phyloP scores from a whole-genome alignment of 257 asterid species.

The Primulina tabacum region DNA sequence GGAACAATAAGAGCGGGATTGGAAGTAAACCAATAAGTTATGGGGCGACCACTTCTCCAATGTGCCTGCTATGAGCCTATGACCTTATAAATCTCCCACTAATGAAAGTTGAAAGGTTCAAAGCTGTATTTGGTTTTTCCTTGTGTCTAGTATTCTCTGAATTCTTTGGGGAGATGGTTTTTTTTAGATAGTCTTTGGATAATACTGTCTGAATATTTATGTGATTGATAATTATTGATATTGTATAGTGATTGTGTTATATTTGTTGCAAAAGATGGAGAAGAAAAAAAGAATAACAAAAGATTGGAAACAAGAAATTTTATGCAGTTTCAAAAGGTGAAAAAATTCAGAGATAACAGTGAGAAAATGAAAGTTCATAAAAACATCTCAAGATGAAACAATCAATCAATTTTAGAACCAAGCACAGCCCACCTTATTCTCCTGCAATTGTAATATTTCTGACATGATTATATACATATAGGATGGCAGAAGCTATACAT shows the following conservation, averaged over 20 bases:
- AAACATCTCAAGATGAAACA: not conserved
- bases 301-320: not conserved
- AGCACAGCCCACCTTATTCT: not conserved
- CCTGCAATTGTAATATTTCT: constrained; percentile 1
- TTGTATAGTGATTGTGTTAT: not conserved
- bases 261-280: not conserved
- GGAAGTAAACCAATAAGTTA: not conserved
- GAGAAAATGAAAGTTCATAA: not conserved
- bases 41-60: not conserved
- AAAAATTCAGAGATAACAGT: not conserved
- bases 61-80: not conserved
- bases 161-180: not conserved
- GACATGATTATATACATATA: constrained; percentile 2
- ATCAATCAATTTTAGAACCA: not conserved
- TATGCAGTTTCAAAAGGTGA: not conserved
- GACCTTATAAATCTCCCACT: not conserved
- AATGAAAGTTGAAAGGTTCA: not conserved
- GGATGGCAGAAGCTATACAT: constrained; percentile 1
- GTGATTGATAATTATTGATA: not conserved
- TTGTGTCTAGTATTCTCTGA: not conserved
- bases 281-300: not conserved
- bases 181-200: not conserved
- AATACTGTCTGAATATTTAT: not conserved
- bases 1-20: not conserved
- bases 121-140: not conserved